Percentiles rank a stretch among this genome's conserved stretches.
These are phyloP conservation scores for Trichoderma breve DNA, from an alignment of 2,329 filamentous ascomycete species.

Conservation along the genomic window DNA sequence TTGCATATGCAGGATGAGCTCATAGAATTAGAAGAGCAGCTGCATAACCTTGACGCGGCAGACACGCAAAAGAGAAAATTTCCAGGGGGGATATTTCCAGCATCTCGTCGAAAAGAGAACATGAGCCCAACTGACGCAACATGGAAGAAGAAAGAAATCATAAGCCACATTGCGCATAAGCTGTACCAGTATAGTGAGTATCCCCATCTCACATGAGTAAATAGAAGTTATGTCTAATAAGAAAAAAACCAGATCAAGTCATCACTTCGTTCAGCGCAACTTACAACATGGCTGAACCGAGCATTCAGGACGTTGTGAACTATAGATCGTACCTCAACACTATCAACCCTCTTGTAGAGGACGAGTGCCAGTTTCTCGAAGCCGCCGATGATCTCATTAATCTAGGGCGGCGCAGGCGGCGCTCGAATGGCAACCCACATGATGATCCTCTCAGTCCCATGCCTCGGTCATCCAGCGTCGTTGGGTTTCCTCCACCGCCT, in stretches of 20 bases:
- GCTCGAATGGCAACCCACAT: slow-evolving; percentile 15
- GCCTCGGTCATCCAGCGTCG: slow-evolving; percentile 22
- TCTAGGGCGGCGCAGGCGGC: slow-evolving; percentile 20
- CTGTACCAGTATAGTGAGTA: slow-evolving; percentile 64
- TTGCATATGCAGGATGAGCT: slow-evolving; percentile 85
- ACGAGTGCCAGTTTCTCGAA: slow-evolving; percentile 61
- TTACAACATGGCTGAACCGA: slow-evolving; percentile 49
- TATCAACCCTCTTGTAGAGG: slow-evolving; percentile 54
- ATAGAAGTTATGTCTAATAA: neutral
- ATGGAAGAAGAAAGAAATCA: slow-evolving; percentile 57
- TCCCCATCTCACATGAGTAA: neutral
- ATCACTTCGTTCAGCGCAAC: slow-evolving; percentile 57
- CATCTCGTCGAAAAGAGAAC: slow-evolving; percentile 58
- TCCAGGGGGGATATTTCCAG: slow-evolving; percentile 49
- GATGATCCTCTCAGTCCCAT: slow-evolving; percentile 28
- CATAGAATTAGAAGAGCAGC: slow-evolving; percentile 73
- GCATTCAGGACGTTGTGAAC: slow-evolving; percentile 45
- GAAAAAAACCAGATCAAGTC: slow-evolving; percentile 48
- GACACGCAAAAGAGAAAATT: slow-evolving; percentile 50
- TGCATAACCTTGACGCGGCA: slow-evolving; percentile 63
- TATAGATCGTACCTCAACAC: slow-evolving; percentile 55
- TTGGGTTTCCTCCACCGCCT: slow-evolving; percentile 16
- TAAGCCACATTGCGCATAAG: slow-evolving; percentile 64
- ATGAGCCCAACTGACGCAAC: slow-evolving; percentile 56
- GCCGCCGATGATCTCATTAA: slow-evolving; percentile 54